Percentiles rank a stretch among this genome's conserved stretches.
Evolutionary conservation across 129 eudicot genomes (phyloP).

Genomic region (Flaveria brownii): DNA sequence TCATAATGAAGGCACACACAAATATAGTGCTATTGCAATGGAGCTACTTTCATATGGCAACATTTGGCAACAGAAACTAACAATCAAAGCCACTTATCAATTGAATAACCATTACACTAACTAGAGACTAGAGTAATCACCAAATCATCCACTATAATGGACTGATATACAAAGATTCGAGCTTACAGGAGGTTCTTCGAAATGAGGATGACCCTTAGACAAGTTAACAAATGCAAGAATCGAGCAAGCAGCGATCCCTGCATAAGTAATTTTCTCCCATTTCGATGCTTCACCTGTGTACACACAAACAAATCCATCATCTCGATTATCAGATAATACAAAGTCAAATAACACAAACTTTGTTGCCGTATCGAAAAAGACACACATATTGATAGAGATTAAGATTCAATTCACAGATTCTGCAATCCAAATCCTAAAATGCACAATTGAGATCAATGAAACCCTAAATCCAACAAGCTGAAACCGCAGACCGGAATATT

Average conservation of each 20-base stretch:
- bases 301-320: slow-evolving; percentile 22
- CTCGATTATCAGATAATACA: not conserved
- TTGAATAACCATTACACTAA: not conserved
- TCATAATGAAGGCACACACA: not conserved
- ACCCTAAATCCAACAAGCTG: slow-evolving; percentile 13
- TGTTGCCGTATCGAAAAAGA: not conserved
- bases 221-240: slow-evolving; percentile 50
- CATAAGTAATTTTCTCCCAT: slow-evolving; percentile 89
- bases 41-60: not conserved
- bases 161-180: not conserved
- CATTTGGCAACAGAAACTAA: not conserved
- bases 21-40: not conserved
- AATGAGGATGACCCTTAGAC: slow-evolving; percentile 88
- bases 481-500: slow-evolving; percentile 5
- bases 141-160: too few relatives aligned
- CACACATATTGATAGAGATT: not conserved
- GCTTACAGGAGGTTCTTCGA: slow-evolving; percentile 77
- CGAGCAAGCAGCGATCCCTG: slow-evolving; percentile 58
- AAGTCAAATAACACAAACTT: not conserved
- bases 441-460: too few relatives aligned
- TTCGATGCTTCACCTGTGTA: slow-evolving; percentile 68
- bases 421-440: not conserved
- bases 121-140: not conserved
- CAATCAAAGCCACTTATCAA: not conserved
- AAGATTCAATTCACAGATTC: not conserved